A percentile compares a stretch with the other conserved stretches of the same genome.
Evolutionary conservation across 106 monocot species (phyloP).

Genomic region (Phalaenopsis equestris): DNA sequence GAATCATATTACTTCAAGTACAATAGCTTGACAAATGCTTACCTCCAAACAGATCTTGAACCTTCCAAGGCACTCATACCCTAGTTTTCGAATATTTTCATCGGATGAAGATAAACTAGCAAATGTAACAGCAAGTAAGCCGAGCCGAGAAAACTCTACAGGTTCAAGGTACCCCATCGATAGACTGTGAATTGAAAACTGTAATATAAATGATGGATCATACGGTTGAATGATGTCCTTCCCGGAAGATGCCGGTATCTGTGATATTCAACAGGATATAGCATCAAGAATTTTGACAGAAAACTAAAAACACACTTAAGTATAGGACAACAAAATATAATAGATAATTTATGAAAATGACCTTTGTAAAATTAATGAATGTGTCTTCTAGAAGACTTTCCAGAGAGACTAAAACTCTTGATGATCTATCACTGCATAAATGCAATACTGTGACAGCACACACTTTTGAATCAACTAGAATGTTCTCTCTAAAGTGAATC

Average conservation of each 20-base stretch:
- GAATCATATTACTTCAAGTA: background rate
- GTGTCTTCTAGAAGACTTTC: conserved; percentile 43
- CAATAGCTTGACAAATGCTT: conserved; percentile 1
- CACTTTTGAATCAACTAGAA: conserved; percentile 57
- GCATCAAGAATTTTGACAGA: conserved; percentile 3
- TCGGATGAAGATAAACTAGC: conserved; percentile 79
- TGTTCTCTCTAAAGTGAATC: conserved; percentile 73
- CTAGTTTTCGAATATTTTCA: conserved; percentile 63
- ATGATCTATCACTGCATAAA: conserved; percentile 51
- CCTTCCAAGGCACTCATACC: conserved; percentile 63
- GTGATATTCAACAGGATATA: conserved; percentile 7
- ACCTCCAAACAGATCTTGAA: conserved; percentile 71
- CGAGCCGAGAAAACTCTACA: conserved; percentile 69
- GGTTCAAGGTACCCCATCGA: conserved; percentile 73
- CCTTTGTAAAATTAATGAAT: conserved; percentile 21
- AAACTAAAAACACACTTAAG: background rate
- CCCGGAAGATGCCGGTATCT: conserved; percentile 23
- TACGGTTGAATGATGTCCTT: conserved; percentile 26
- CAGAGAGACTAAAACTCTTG: conserved; percentile 26
- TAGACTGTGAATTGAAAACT: conserved; percentile 65
- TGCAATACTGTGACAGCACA: conserved; percentile 53
- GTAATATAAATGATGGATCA: conserved; percentile 79
- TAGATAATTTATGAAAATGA: conserved; percentile 8
- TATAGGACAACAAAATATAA: background rate
- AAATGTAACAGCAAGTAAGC: conserved; percentile 75